Conservation (phyloP, 768 basidiomycete species). For the Calocybe gangraenosa region DNA sequence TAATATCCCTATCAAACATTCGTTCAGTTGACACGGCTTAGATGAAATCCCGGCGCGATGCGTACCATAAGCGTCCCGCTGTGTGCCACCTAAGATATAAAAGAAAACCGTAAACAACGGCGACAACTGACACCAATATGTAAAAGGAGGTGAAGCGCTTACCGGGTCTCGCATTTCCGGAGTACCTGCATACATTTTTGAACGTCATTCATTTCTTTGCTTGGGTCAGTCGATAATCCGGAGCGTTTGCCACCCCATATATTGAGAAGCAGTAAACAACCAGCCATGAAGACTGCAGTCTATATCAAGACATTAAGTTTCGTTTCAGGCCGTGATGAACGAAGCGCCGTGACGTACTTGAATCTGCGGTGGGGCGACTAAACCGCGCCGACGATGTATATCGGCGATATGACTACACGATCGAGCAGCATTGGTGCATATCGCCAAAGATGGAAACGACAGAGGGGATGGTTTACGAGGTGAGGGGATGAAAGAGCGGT, state of each 20-base stretch:
- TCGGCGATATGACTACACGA: conserved; percentile 80
- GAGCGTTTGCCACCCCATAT: conserved; percentile 61
- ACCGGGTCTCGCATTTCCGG: conserved; percentile 32
- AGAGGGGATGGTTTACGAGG: conserved; percentile 42
- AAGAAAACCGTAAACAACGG: background rate
- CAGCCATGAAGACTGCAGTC: conserved; percentile 41
- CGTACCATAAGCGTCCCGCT: conserved; percentile 42
- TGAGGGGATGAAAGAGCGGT: conserved; percentile 74
- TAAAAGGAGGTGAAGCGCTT: conserved; percentile 2
- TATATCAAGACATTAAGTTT: conserved; percentile 10
- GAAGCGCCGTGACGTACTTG: conserved; percentile 25
- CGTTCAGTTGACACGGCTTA: background rate
- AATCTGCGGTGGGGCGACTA: conserved; percentile 25
- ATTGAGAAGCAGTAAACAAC: conserved; percentile 59
- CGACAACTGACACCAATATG: background rate
- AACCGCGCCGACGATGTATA: conserved; percentile 38
- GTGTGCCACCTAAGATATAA: conserved; percentile 37
- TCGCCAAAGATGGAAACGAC: conserved; percentile 65
- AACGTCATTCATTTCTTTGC: conserved; percentile 61
- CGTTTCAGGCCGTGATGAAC: background rate
- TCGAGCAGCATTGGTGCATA: conserved; percentile 77
- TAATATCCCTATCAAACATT: conserved; percentile 55
- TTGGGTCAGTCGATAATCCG: conserved; percentile 42
- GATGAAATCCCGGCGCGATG: conserved; percentile 6
- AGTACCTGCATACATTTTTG: conserved; percentile 59